Evolutionary conservation across 1,139 yeast species (phyloP).

Genomic region (Candida tetrigidarum): DNA sequence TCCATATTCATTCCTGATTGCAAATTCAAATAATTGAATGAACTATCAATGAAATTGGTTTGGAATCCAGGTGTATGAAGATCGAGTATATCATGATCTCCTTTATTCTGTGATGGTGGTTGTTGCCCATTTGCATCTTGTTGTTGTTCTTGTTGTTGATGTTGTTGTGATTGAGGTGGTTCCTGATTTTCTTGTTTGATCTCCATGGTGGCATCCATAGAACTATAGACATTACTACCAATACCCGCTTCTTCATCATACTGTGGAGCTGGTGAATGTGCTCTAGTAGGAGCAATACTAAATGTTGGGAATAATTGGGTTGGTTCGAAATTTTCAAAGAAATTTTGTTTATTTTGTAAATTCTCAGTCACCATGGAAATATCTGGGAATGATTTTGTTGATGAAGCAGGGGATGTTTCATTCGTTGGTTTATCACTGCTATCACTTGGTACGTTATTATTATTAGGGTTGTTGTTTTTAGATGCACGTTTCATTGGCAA

Average conservation of each 20-base stretch:
- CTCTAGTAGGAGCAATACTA: conserved; percentile 43
- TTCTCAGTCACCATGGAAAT: conserved; percentile 51
- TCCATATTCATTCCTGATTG: conserved; percentile 44
- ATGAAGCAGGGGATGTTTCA: conserved; percentile 44
- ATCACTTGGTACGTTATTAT: conserved; percentile 5
- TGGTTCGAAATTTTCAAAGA: conserved; percentile 53
- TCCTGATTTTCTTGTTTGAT: conserved; percentile 4
- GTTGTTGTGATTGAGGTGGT: not conserved
- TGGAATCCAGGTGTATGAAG: conserved; percentile 38
- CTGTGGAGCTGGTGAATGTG: conserved; percentile 34
- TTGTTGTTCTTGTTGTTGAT: conserved; percentile 5
- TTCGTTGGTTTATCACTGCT: conserved; percentile 18
- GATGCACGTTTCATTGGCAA: conserved; percentile 19
- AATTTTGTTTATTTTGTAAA: conserved; percentile 43
- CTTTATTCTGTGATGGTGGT: conserved; percentile 10
- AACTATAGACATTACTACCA: conserved; percentile 22
- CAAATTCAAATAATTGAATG: conserved; percentile 50
- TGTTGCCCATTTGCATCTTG: not conserved
- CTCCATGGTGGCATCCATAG: conserved; percentile 7
- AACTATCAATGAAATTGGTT: conserved; percentile 49
- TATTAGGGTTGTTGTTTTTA: conserved; percentile 9
- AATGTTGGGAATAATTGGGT: conserved; percentile 51
- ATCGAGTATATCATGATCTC: conserved; percentile 12
- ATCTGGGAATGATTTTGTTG: conserved; percentile 48
- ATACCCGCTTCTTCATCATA: conserved; percentile 11